Evolutionary conservation across 225 moss, liverwort and hornwort species (phyloP).

Genomic region (Marchantia paleacea): DNA sequence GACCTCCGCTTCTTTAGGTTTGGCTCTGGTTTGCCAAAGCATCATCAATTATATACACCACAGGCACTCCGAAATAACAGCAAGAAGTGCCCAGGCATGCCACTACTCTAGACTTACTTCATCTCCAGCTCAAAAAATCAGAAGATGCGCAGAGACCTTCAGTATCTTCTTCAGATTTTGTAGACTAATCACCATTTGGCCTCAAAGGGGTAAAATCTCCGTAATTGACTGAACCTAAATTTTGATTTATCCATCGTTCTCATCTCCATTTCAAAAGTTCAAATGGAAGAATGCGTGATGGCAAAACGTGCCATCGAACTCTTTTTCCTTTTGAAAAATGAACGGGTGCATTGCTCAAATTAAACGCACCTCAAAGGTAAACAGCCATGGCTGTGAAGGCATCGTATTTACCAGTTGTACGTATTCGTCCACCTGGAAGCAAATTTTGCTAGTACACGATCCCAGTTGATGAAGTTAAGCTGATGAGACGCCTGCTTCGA

Average conservation of each 20-base stretch:
- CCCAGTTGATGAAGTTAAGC: constrained; percentile 4
- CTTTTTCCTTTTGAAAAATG: background rate
- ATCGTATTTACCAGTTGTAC: constrained; percentile 8
- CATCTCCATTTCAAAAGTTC: background rate
- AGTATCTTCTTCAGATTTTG: background rate
- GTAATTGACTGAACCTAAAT: background rate
- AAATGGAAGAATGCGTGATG: background rate
- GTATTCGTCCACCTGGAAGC: background rate
- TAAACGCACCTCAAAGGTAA: background rate
- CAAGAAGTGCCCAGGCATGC: background rate
- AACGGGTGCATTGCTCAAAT: background rate
- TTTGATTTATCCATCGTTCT: background rate
- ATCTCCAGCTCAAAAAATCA: constrained; percentile 15
- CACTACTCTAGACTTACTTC: constrained; percentile 7
- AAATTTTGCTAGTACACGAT: background rate
- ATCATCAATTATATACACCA: constrained; percentile 34
- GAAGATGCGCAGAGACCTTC: constrained; percentile 8
- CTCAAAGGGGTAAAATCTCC: background rate
- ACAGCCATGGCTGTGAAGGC: constrained; percentile 2
- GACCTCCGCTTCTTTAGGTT: constrained; percentile 4
- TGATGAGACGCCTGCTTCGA: constrained; percentile 4
- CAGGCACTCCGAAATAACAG: constrained; percentile 9
- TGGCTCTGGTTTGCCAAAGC: constrained; percentile 21
- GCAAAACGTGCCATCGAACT: background rate
- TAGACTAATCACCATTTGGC: background rate